Evolutionary conservation across 164 flowering plant genomes (phyloP).

Genomic region (Magnolia kwangsiensis): DNA sequence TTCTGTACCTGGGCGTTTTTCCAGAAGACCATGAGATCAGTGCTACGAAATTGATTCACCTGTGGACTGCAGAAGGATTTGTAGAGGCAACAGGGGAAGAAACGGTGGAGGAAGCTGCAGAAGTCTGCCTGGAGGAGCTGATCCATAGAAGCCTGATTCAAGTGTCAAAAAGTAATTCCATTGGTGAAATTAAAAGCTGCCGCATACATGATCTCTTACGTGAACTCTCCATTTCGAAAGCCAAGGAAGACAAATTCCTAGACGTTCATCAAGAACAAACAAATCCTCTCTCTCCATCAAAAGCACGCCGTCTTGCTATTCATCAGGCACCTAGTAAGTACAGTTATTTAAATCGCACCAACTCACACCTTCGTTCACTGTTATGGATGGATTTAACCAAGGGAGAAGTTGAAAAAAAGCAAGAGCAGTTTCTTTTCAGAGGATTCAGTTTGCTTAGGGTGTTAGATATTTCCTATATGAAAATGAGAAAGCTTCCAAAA

Average conservation of each 20-base stretch:
- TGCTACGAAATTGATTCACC: background rate
- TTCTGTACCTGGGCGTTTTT: background rate
- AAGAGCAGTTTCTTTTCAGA: background rate
- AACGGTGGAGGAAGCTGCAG: conserved; percentile 2
- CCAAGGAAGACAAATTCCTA: background rate
- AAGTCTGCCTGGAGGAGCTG: background rate
- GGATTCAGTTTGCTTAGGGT: background rate
- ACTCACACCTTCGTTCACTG: too few relatives aligned
- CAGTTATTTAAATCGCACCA: background rate
- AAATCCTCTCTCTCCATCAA: background rate
- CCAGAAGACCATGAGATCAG: background rate
- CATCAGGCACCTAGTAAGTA: background rate
- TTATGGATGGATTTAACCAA: too few relatives aligned
- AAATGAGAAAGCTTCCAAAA: background rate
- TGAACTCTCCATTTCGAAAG: background rate
- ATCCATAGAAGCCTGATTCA: background rate
- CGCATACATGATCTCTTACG: background rate
- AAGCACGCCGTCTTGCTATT: background rate
- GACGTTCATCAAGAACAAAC: background rate
- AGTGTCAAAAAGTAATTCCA: background rate
- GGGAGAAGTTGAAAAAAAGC: background rate
- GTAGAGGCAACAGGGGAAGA: background rate
- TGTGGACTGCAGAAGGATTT: conserved; percentile 1
- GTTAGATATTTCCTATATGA: background rate
- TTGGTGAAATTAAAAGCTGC: background rate